These are phyloP conservation scores for Pseudevernia furfuracea DNA, from an alignment of 495 filamentous ascomycete species.

Conservation along the genomic window DNA sequence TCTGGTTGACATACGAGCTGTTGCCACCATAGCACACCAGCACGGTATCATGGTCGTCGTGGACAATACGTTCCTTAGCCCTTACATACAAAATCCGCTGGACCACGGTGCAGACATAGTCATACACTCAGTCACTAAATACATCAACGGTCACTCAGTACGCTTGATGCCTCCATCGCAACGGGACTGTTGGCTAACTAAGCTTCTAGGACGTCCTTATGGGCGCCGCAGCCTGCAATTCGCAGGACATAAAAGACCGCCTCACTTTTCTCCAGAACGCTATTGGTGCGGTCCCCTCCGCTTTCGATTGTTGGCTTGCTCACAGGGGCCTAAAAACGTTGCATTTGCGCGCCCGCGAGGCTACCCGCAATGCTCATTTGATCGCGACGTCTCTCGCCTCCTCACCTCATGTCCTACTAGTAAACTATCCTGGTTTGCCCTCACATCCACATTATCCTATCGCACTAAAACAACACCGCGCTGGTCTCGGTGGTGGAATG, in stretches of 20 bases:
- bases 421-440: slow-evolving; percentile 90
- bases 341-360: slow-evolving; percentile 81
- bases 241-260: slow-evolving; percentile 62
- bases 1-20: slow-evolving; percentile 82
- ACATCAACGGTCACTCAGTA: slow-evolving; percentile 91
- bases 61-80: slow-evolving; percentile 95
- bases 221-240: slow-evolving; percentile 95
- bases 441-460: slow-evolving; percentile 82
- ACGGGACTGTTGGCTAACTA: slow-evolving; percentile 23
- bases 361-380: slow-evolving; percentile 68
- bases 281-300: slow-evolving; percentile 85
- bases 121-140: slow-evolving; percentile 99
- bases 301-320: slow-evolving; percentile 99
- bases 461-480: slow-evolving; percentile 80
- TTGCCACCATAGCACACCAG: slow-evolving; percentile 72
- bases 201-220: slow-evolving; percentile 80
- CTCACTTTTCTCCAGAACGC: slow-evolving; percentile 94
- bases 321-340: slow-evolving; percentile 96
- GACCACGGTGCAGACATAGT: slow-evolving; percentile 95
- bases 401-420: slow-evolving; percentile 73
- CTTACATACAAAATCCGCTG: slow-evolving; percentile 93
- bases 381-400: slow-evolving; percentile 70
- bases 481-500: slow-evolving; percentile 96
- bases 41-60: slow-evolving; percentile 92
- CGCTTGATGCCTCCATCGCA: slow-evolving; percentile 18